Percentiles rank a stretch among this genome's conserved stretches.
These are phyloP conservation scores for Puya raimondii DNA, from an alignment of 176 grass and related monocot genomes.

Conservation along the genomic window DNA sequence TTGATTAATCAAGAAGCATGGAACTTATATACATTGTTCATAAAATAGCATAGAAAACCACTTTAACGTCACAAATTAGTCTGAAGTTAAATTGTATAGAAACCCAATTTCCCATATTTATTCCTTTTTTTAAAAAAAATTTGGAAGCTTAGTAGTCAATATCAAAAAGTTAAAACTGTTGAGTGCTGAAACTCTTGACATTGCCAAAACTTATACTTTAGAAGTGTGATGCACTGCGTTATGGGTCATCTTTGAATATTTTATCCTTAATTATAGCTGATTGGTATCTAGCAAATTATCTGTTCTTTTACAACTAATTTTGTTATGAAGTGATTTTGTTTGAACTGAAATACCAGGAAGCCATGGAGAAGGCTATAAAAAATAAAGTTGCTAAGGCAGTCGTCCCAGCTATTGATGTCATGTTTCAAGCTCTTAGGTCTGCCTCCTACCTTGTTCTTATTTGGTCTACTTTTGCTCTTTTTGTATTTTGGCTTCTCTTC, in stretches of 20 bases:
- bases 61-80: no score
- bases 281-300: not conserved
- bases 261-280: not conserved
- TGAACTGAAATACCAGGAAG: conserved; percentile 54
- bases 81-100: no score
- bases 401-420: conserved; percentile 98
- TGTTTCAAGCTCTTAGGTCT: conserved; percentile 99
- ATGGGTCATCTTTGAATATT: not conserved
- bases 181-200: no score
- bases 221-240: not conserved
- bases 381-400: conserved; percentile 99
- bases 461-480: not conserved
- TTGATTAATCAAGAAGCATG: no score
- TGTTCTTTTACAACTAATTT: conserved; percentile 1
- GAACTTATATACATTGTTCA: no score
- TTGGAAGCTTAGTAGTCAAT: no score
- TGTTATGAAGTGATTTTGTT: conserved; percentile 15
- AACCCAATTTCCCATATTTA: no score
- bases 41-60: no score
- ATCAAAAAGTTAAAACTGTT: no score
- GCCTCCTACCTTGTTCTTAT: conserved; percentile 11
- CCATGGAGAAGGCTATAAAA: conserved; percentile 98
- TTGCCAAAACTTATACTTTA: not conserved
- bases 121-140: no score
- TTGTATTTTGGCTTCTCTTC: not conserved